A percentile compares a stretch with the other conserved stretches of the same genome.
Evolutionary conservation across 148 eudicot genomes (phyloP).

Genomic region (Heliamphora exappendiculata): DNA sequence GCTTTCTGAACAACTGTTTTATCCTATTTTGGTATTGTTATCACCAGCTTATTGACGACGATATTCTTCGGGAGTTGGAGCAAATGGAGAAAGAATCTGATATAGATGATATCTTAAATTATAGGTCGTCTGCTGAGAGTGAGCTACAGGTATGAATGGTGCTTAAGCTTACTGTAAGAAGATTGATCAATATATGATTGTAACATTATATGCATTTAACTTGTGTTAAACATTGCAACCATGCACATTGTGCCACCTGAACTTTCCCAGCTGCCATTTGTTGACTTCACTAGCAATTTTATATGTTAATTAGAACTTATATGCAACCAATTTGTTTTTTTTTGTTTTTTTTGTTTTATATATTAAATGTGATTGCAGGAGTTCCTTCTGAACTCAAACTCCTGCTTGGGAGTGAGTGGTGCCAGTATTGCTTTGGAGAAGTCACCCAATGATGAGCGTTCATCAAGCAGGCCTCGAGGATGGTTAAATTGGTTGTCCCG

Average conservation of each 20-base stretch:
- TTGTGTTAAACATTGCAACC: constrained; percentile 6
- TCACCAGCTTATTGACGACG: constrained; percentile 57
- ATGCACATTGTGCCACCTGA: neutral
- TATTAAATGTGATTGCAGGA: constrained; percentile 34
- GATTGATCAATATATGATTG: neutral
- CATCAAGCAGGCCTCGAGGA: constrained; percentile 67
- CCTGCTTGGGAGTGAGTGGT: constrained; percentile 30
- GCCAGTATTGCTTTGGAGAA: constrained; percentile 29
- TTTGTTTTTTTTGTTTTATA: too few relatives aligned
- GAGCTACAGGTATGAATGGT: constrained; percentile 63
- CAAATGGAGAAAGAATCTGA: constrained; percentile 80
- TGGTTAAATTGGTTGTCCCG: constrained; percentile 97
- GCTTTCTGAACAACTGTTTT: too few relatives aligned
- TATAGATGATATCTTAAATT: constrained; percentile 74
- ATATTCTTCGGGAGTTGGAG: constrained; percentile 60
- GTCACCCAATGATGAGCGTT: constrained; percentile 41
- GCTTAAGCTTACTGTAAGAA: neutral
- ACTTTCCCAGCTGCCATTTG: neutral
- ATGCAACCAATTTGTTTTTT: neutral
- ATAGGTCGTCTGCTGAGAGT: constrained; percentile 72
- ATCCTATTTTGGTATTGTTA: constrained; percentile 6
- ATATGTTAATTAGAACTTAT: neutral
- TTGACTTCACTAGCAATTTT: neutral
- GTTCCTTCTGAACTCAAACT: constrained; percentile 33
- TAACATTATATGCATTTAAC: neutral